Conservation (phyloP, 768 basidiomycete genomes). For the Holtermanniella nyarrowii region DNA sequence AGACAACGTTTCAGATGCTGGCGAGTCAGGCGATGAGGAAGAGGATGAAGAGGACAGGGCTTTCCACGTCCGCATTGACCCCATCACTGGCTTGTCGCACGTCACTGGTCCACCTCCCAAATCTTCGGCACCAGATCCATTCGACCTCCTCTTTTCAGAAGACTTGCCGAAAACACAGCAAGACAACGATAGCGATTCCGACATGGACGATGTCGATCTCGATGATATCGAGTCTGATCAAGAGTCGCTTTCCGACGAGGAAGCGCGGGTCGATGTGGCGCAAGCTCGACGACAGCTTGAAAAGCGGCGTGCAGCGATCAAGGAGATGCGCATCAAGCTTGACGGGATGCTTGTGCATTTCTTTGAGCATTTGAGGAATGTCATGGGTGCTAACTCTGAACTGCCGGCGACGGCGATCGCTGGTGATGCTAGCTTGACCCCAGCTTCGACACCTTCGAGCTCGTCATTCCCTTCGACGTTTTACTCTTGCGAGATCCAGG, state of each 20-base stretch:
- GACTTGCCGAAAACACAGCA: constrained; percentile 44
- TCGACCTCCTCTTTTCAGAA: constrained; percentile 48
- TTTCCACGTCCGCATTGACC: neutral
- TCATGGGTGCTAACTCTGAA: constrained; percentile 20
- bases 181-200: constrained; percentile 50
- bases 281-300: constrained; percentile 18
- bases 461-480: constrained; percentile 20
- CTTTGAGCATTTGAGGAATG: constrained; percentile 69
- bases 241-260: constrained; percentile 43
- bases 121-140: constrained; percentile 54
- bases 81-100: constrained; percentile 1
- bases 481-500: constrained; percentile 19
- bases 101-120: constrained; percentile 45
- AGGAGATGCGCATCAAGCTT: constrained; percentile 79
- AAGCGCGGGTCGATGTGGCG: constrained; percentile 13
- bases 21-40: constrained; percentile 28
- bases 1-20: constrained; percentile 70
- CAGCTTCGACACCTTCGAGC: constrained; percentile 14
- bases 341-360: constrained; percentile 76
- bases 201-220: constrained; percentile 36
- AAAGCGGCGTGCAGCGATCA: constrained; percentile 40
- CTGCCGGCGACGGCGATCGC: constrained; percentile 23
- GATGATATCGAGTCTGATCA: constrained; percentile 64
- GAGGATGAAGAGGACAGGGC: constrained; percentile 15
- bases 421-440: constrained; percentile 17